Base-by-base conservation (phyloP, 176 grass and related monocot species). In the Phyllostachys edulis region DNA sequence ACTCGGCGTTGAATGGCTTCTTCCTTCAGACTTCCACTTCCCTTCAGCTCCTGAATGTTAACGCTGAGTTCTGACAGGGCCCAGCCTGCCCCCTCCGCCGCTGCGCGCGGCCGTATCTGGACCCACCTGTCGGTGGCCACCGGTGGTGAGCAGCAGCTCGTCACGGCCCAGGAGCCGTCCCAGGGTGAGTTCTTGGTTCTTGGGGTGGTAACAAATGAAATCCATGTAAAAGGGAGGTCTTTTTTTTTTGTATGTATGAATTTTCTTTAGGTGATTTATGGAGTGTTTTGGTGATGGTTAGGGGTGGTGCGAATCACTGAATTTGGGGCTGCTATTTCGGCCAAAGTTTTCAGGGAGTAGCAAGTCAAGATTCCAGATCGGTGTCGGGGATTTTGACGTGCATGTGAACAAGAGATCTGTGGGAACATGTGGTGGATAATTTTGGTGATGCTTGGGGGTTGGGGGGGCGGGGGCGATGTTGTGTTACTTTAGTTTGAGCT, bases 71-170 rank as follows among this genome's bases (percentile, higher is more conserved):
- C n/a, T n/a, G n/a, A n/a, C 67, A 73, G 26, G 13, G 75, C 41
- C 17, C 85, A 69, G 36, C 75, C 34, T 14, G 2, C 24, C 32
- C 23, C 18, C 42, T 61, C 29, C 23, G 11, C 18, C 24, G 4
- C 42, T 0, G 17, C 62, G 7, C 41, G 36, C 69, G 62, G 69
- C 24, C 85, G 80, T 29, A 3, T 21, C 36, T 61, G 34, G 14
- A 80, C 69, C 16, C 34, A 34, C 18, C 64, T 87, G 4, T 84
- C 75, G 42, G 85, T 90, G 9, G 69, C 80, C 85, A 84, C 75
- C 36, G 80, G 80, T 14, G 76, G 80, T 63, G 80, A 90, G 73
- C 88, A 90, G 73, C 84, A 78, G 69, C 26, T 83, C 80, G 13
- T 87, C 75, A 76, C 89, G 41, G 85, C 85, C 40, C 63, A 84